Base-by-base conservation (phyloP, 805 yeast species). In the Saturnispora zaruensis region DNA sequence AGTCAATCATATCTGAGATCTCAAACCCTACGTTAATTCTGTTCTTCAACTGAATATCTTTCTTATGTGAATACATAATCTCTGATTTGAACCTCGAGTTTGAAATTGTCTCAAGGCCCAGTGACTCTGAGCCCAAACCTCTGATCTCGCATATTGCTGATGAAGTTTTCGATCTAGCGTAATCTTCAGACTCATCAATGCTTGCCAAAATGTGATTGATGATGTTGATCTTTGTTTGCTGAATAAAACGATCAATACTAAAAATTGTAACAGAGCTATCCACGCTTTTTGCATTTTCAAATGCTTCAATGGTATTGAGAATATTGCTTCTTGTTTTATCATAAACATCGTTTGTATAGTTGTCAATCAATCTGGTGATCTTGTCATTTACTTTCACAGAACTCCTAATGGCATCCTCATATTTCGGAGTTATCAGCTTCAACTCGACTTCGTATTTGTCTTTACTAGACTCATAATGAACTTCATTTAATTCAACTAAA, bases 41-140 rank as follows among this genome's bases (percentile, higher is more conserved):
- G 24, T 78, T 78, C 44, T 77, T 72, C 25, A 90, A 70, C 37
- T 76, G 73, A 54, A 82, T 77, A 59, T 93, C 96, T 37, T 74
- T 77, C 51, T 75, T 74, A 56, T 88, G 79, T 2, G 88, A 78
- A 59, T 89, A 91, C 98, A 93, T 93, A 37, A 84, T 75, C 26
- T 79, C 81, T 8, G 84, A 75, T 51, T 83, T 76, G 63, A 87
- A 87, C 7, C 73, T 74, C 47, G 81, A 77, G 47, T 81, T 83
- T 25, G 77, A 69, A 46, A 79, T 69, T 13, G 46, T 40, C 25
- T 54, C 55, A 28, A 77, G 76, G 6, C 87, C 87, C 41, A 89
- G 69, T n/a, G 78, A 75, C 3, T 68, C 68, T 44, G 75, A 71
- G 0, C 96, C 98, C 18, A 82, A 56, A 6, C 64, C 54, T 49